Base-by-base conservation (phyloP, 345 rosid genomes). In the Brassica cretica region DNA sequence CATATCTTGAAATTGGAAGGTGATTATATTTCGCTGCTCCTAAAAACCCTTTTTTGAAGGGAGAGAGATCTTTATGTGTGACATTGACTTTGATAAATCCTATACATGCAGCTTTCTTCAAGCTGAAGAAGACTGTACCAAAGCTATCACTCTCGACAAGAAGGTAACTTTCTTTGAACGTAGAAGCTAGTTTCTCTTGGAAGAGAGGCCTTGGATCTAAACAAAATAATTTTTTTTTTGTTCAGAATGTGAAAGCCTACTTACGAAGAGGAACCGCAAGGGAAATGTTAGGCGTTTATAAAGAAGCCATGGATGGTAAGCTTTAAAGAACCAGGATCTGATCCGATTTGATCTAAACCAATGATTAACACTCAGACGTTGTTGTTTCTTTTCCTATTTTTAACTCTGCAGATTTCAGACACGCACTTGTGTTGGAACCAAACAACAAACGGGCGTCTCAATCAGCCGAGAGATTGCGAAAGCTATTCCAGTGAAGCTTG, bases 351-450 rank as follows among this genome's bases (percentile, higher is more conserved):
- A 33, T 33, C 37, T 33, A 33, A 33, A 33, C 7, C 7, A 33
- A 7, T 33, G 56, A 49, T 70, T 66, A 10, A 53, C 58, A 19
- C 33, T 41, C 56, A 21, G 62, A 69, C 25, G 35, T 21, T 29
- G 2, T 16, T 46, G 6, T 53, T 37, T 8, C 5, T 55, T 33
- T 24, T 21, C 46, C 2, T 2, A 18, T 21, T 51, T 19, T 3
- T 8, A 78, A 18, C 4, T 12, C 11, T 83, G 88, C 91, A 95
- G 99, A 95, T 85, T 95, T 93, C 78, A 76, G 30, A 55, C 81
- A 91, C 66, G 98, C 99, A 5, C 85, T 91, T 63, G 94, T 96
- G 64, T 90, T 96, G 18, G 99, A 96, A 83, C 99, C 99, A 67
- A 93, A 93, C 82, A 95, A 95, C 76, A 93, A 91, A 81, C 85